Evolutionary conservation across 148 eudicot genomes (phyloP), one percentile per base, ranked within the genome.

Genomic region (Camellia japonica): DNA sequence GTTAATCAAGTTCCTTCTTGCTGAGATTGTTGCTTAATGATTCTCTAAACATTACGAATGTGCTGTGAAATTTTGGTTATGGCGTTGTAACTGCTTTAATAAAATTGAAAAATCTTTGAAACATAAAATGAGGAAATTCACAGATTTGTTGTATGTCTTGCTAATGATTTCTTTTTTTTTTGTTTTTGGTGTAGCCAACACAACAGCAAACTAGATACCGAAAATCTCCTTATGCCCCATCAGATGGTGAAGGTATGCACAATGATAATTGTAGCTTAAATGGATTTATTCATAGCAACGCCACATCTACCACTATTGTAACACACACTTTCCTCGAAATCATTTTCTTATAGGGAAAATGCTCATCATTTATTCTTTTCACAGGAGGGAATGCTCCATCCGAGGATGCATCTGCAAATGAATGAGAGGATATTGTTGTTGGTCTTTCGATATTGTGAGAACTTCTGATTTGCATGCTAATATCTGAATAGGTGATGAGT

Each of bases 131-230:
- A 47, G 51, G 20, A 55, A 55, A 74, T 74, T n/a, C 49, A 15
- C 11, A 14, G 3, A 13, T 41, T 56, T 55, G 68, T 75, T 41
- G 38, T 11, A 30, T 30, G 30, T 66, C 46, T n/a, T 62, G 80
- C 71, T 71, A 52, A 71, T 81, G 76, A 30, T 18, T 0, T 62
- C 54, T 58, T 49, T 19, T 55, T 16, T 38, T n/a, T n/a, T 75
- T 68, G 43, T 51, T 73, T 73, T 59, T 43, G 64, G 38, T 75
- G 51, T 59, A 90, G 93, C 93, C 93, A 67, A 87, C 93, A 20
- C 93, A 90, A 72, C 98, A 95, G 80, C 98, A 93, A 90, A 95
- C 98, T 10, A 83, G 97, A 49, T 93, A 93, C 87, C 83, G 98
- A 80, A 95, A 93, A 86, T 93, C 97, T 66, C 97, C 86, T 63